These are phyloP conservation scores for Scedosporium dehoogii DNA, from an alignment of 2,329 filamentous ascomycete species.

Conservation along the genomic window DNA sequence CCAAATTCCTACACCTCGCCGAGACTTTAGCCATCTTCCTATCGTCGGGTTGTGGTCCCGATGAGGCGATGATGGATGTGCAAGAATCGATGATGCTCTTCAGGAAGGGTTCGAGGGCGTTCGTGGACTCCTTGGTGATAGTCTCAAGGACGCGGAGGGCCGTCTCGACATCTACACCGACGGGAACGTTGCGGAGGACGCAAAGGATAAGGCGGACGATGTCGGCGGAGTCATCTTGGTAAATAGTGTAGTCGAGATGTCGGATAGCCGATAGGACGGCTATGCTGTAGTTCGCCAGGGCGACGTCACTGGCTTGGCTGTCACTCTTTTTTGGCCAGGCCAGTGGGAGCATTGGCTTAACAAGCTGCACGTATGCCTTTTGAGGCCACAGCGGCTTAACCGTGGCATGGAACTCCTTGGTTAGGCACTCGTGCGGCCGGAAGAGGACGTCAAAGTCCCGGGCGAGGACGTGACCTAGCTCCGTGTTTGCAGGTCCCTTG, in stretches of 20 bases:
- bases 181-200: conserved; percentile 29
- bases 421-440: conserved; percentile 26
- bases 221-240: conserved; percentile 37
- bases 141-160: conserved; percentile 38
- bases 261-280: conserved; percentile 38
- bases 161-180: conserved; percentile 33
- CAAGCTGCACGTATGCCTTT: conserved; percentile 36
- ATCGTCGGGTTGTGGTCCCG: conserved; percentile 14
- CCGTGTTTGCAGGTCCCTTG: conserved; percentile 21
- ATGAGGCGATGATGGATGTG: conserved; percentile 23
- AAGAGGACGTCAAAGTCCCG: conserved; percentile 32
- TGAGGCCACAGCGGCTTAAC: conserved; percentile 38
- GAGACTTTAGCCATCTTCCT: conserved; percentile 14
- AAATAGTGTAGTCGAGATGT: conserved; percentile 39
- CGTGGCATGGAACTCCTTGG: conserved; percentile 30
- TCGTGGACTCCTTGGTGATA: conserved; percentile 35
- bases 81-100: conserved; percentile 37
- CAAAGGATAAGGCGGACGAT: conserved; percentile 40
- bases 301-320: conserved; percentile 18
- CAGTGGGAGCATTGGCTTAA: conserved; percentile 31
- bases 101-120: conserved; percentile 36
- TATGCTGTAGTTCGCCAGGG: conserved; percentile 31
- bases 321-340: conserved; percentile 26
- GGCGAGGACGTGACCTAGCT: conserved; percentile 28
- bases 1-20: conserved; percentile 31